Evolutionary conservation across 495 filamentous ascomycete genomes (phyloP).

Genomic region (Tuber melanosporum): DNA sequence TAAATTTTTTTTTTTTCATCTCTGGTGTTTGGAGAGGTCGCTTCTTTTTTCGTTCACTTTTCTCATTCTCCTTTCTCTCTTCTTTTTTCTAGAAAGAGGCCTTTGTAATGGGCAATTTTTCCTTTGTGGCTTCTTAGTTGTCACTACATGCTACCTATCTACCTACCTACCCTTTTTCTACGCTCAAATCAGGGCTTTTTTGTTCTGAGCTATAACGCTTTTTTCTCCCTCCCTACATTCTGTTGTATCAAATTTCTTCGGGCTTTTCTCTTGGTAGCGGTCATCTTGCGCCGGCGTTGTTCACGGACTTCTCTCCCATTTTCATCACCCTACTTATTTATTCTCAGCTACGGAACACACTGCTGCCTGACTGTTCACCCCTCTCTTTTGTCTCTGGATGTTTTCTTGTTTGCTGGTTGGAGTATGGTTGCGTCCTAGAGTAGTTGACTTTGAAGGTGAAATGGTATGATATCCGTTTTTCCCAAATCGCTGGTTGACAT

Average conservation of each 20-base stretch:
- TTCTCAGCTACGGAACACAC: background rate
- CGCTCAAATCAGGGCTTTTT: background rate
- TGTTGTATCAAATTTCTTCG: background rate
- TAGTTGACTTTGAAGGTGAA: background rate
- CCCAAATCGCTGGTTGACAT: background rate
- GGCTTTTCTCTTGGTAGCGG: background rate
- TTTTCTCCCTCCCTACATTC: background rate
- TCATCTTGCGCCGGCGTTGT: background rate
- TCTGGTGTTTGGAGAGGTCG: constrained; percentile 7
- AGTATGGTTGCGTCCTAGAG: background rate
- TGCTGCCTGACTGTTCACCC: background rate
- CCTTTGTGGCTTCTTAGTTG: background rate
- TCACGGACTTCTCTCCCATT: background rate
- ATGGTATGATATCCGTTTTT: background rate
- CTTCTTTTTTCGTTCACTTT: background rate
- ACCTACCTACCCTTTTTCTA: background rate
- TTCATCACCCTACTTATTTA: background rate
- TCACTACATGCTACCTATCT: background rate
- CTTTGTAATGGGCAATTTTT: background rate
- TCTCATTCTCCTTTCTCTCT: background rate
- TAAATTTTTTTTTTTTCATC: background rate
- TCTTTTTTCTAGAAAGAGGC: background rate
- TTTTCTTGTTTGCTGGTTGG: background rate
- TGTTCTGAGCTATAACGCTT: background rate
- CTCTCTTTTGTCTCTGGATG: background rate